Base-by-base conservation (phyloP, 495 filamentous ascomycete species). In the Xylaria grammica region DNA sequence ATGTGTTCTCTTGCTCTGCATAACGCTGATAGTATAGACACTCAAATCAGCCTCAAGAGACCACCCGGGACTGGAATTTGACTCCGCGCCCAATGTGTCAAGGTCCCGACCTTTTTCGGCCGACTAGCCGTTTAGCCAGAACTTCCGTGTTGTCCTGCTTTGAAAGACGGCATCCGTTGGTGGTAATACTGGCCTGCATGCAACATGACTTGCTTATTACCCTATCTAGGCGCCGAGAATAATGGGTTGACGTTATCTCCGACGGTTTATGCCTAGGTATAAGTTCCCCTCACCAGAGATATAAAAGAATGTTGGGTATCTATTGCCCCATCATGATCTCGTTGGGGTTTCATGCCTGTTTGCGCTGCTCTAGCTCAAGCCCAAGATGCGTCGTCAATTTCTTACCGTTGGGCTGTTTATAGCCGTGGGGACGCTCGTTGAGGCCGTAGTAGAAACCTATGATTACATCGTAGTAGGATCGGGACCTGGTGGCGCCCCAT, bases 381-480 rank as follows among this genome's bases (percentile, higher is more conserved):
- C 4, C 36, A 65, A 36, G 0, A 73, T 73, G 71, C 55, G 44
- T 27, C 20, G 64, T 22, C 68, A 62, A 55, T 36, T 71, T 40
- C 34, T 73, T 24, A 27, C 55, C 2, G n/a, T 65, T 30, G 66
- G 66, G 55, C 59, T 80, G 2, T 57, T 79, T 15, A 71, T 72
- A 36, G 69, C 69, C 36, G 49, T 73, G 22, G 63, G 48, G 15
- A 71, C 69, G 50, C 55, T 69, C 15, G 76, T 67, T 34, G 65
- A 69, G 29, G 29, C 69, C 17, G 58, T 20, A 10, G 60, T 48
- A 2, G 62, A 65, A 44, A 63, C 67, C 7, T 89, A 89, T 69
- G 88, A 90, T 62, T 90, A 90, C 72, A 82, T 91, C 59, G 79
- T 91, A 22, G 84, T 90, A 0, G 89, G 89, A 36, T 84, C 81